These are phyloP conservation scores for Sporothrix sp. DNA, from an alignment of 2,329 filamentous ascomycete species.

Conservation along the genomic window DNA sequence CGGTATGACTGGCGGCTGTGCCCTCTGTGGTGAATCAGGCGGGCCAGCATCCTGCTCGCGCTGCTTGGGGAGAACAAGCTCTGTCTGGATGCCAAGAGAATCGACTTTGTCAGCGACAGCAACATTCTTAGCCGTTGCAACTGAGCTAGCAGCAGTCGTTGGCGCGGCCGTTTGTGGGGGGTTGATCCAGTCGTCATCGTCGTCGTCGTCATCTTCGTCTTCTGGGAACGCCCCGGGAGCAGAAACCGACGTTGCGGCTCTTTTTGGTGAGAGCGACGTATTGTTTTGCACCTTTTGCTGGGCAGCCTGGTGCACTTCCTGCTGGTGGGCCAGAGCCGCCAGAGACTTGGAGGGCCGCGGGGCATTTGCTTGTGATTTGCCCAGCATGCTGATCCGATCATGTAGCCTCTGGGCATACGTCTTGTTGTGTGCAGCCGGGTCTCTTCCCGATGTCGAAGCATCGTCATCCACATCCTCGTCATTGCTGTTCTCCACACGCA, in stretches of 20 bases:
- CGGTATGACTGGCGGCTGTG: slow-evolving; percentile 13
- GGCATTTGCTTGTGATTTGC: slow-evolving; percentile 44
- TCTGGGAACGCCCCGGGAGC: slow-evolving; percentile 53
- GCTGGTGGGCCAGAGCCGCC: slow-evolving; percentile 22
- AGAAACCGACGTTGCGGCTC: slow-evolving; percentile 15
- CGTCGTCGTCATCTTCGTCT: slow-evolving; percentile 32
- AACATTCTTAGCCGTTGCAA: too few species aligned
- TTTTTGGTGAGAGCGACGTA: slow-evolving; percentile 8
- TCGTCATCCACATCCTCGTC: slow-evolving; percentile 40
- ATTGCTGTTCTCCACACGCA: slow-evolving; percentile 30
- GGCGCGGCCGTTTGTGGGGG: slow-evolving; percentile 35
- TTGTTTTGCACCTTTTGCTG: slow-evolving; percentile 12
- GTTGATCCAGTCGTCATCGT: slow-evolving; percentile 56
- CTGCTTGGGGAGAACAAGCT: slow-evolving; percentile 32
- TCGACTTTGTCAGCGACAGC: too few species aligned
- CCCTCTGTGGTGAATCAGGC: slow-evolving; percentile 29
- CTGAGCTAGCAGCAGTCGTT: too few species aligned
- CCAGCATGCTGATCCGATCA: slow-evolving; percentile 75
- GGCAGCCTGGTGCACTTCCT: slow-evolving; percentile 17
- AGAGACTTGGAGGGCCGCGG: slow-evolving; percentile 40
- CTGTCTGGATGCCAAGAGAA: slow-evolving; percentile 29
- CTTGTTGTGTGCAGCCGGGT: slow-evolving; percentile 59
- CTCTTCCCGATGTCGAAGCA: slow-evolving; percentile 40
- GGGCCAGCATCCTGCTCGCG: slow-evolving; percentile 24
- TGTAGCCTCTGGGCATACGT: slow-evolving; percentile 90